Evolutionary conservation across 805 yeast genomes (phyloP), one percentile per base, ranked within the genome.

Genomic region (Pichia phayaonensis): DNA sequence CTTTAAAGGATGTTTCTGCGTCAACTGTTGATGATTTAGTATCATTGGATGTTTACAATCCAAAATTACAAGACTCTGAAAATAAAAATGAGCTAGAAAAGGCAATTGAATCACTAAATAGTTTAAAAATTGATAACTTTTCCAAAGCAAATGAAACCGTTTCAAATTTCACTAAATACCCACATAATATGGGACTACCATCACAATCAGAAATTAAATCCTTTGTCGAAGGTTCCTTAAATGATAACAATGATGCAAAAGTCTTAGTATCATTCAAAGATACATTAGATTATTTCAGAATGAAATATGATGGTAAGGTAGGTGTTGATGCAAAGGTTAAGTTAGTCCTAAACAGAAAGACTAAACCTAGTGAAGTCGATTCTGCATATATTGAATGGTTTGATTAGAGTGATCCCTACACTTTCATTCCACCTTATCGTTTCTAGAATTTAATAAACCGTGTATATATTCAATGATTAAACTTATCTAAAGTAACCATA

Each of bases 111-210:
- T 38, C 18, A 3, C 54, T 74, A 47, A 58, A 62, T 6, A 47
- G 56, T 10, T 71, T 77, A 13, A 67, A 71, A 52, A 69, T 77
- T 55, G 59, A 70, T 13, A 61, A 62, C 44, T 74, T 63, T 56
- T 67, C 71, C 49, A 72, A 55, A 11, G 50, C 56, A 41, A 53
- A 51, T 6, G 52, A 70, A 42, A 63, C 74, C 45, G 70, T 72
- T 44, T 61, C 72, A 36, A 57, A 66, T 46, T 68, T 61, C 63
- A 63, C 62, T 40, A 55, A 64, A 21, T 79, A 79, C 56, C 89
- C 90, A 38, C 79, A 78, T 60, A 56, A 56, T 4, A 84, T 80
- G 75, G 96, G 95, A 29, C 74, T 94, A 57, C 98, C 98, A 47
- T 72, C 79, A 13, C 88, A 86, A 66, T 55, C 64, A 38, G 85